These are phyloP conservation scores for Cordyceps pruinosa DNA, from an alignment of 2,329 filamentous ascomycete genomes.

Conservation along the genomic window DNA sequence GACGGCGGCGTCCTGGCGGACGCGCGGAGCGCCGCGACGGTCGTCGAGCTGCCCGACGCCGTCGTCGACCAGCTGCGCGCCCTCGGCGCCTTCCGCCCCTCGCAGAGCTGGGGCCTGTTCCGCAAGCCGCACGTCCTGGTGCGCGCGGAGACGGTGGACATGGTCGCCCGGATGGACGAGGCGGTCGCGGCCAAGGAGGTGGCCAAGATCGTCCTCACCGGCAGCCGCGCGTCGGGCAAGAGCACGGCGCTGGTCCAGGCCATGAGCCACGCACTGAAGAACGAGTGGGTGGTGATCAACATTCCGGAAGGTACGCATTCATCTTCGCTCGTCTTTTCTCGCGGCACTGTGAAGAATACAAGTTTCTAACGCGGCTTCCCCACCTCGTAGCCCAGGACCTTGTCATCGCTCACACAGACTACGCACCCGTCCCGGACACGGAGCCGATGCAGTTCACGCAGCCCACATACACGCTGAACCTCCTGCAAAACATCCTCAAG, in stretches of 20 bases:
- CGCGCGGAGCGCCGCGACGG: constrained; percentile 51
- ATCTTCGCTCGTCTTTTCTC: background rate
- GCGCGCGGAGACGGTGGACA: constrained; percentile 66
- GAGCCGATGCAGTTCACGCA: constrained; percentile 63
- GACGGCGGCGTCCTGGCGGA: constrained; percentile 47
- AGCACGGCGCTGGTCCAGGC: constrained; percentile 80
- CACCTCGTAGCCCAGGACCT: constrained; percentile 63
- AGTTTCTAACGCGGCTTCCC: background rate
- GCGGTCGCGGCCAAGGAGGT: constrained; percentile 47
- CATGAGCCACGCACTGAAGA: constrained; percentile 71
- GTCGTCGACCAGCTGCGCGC: constrained; percentile 74
- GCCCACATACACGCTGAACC: constrained; percentile 65
- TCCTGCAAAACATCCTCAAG: constrained; percentile 65
- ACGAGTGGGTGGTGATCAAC: constrained; percentile 82
- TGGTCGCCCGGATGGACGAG: constrained; percentile 57
- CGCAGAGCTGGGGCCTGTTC: constrained; percentile 84
- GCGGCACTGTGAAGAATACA: background rate
- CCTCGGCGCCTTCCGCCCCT: constrained; percentile 85
- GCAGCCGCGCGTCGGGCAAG: constrained; percentile 73
- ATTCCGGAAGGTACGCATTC: constrained; percentile 75
- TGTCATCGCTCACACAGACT: constrained; percentile 72
- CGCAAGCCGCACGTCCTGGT: constrained; percentile 72
- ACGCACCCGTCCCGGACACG: constrained; percentile 59
- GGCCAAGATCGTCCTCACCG: constrained; percentile 61
- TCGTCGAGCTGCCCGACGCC: constrained; percentile 61